Evolutionary conservation across 129 eudicot species (phyloP).

Genomic region (Daucus carota): DH1_v3.0 NC_030383.2:12496501-12497000

Average conservation of each 20-base stretch:
- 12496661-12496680: conserved; percentile 64
- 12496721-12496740: conserved; percentile 91
- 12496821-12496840: neutral
- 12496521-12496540: conserved; percentile 77
- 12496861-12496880: neutral
- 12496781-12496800: neutral
- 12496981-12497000: neutral
- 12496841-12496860: neutral
- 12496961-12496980: neutral
- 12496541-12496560: conserved; percentile 79
- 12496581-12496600: conserved; percentile 31
- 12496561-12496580: conserved; percentile 90
- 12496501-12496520: conserved; percentile 68
- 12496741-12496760: conserved; percentile 87
- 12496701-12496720: conserved; percentile 97
- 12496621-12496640: neutral
- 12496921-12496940: neutral
- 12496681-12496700: conserved; percentile 98
- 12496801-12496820: neutral
- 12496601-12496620: neutral
- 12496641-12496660: neutral
- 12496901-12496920: neutral
- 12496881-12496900: neutral
- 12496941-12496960: neutral
- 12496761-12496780: conserved; percentile 56